Conservation (phyloP, 208 protist species). For the Herpetomonas tarakana region DNA sequence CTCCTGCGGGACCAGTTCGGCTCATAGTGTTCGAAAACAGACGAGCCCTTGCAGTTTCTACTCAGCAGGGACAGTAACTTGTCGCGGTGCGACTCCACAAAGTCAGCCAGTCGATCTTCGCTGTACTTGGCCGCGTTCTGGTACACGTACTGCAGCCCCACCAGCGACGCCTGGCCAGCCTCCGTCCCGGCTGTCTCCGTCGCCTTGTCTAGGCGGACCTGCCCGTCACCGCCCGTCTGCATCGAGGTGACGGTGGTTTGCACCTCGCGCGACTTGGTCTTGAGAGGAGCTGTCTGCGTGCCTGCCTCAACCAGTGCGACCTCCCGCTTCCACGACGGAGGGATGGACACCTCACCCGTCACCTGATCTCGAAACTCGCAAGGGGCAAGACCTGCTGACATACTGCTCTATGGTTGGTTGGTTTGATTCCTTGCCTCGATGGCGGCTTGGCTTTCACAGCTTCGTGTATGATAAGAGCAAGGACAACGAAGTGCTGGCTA, state of each 20-base stretch:
- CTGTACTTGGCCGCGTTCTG: constrained; percentile 37
- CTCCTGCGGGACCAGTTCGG: constrained; percentile 78
- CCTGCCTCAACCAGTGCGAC: constrained; percentile 20
- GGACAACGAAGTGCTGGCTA: too few relatives aligned
- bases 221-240: constrained; percentile 17
- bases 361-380: constrained; percentile 79
- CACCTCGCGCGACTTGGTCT: constrained; percentile 25
- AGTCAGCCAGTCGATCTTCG: constrained; percentile 51
- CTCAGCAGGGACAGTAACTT: constrained; percentile 63
- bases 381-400: constrained; percentile 10
- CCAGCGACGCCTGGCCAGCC: constrained; percentile 43
- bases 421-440: too few relatives aligned
- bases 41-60: constrained; percentile 56
- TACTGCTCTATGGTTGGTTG: too few relatives aligned
- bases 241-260: constrained; percentile 76
- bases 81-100: constrained; percentile 52
- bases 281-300: constrained; percentile 50
- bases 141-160: constrained; percentile 86
- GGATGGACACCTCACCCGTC: constrained; percentile 67
- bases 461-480: too few relatives aligned
- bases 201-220: constrained; percentile 62
- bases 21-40: constrained; percentile 80
- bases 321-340: constrained; percentile 58
- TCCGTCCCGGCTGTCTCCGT: constrained; percentile 50
- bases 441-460: too few relatives aligned